Base-by-base conservation (phyloP, 2,329 filamentous ascomycete species). In the Moelleriella libera region DNA sequence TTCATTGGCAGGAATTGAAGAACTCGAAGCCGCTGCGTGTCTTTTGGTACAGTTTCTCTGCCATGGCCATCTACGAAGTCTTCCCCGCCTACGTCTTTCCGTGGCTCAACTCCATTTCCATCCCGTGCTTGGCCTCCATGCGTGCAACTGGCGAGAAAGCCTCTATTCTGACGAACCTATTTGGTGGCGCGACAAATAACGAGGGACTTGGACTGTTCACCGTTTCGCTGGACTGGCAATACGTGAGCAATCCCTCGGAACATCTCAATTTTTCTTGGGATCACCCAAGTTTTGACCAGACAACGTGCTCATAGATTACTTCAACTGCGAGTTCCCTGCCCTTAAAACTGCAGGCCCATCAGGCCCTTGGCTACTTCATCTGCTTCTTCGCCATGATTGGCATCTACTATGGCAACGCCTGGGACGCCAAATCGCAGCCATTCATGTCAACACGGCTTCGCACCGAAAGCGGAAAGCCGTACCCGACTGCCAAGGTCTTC, bases 21-120 rank as follows among this genome's bases (percentile, higher is more conserved):
- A 61, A 66, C 51, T 73, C 70, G 0, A 73, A 73, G 52, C 74
- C 71, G 0, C 60, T 77, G 0, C 61, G 71, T 5, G 67, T 62
- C 47, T 77, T 78, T 54, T 76, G 72, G 70, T 74, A 70, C 54
- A 63, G 63, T 39, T 73, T 73, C 45, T 55, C 51, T 0, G 64
- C 62, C 54, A 76, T 76, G 68, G 68, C 66, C 10, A 39, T 65
- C 10, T 77, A 71, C 50, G 73, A 78, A 52, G 68, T 72, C 50
- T 67, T 77, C 31, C 74, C 74, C 0, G 71, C 72, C 2, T 78
- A 77, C 48, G 71, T 77, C 41, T 74, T 67, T 46, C 71, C 73
- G 0, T 76, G 71, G 70, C 65, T 78, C 8, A 76, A 75, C 55
- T 71, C 70, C 0, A 60, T 77, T 11, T 77, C 74, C 0, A 67